These are phyloP conservation scores for Nannizzia gypsea DNA, from an alignment of 2,329 filamentous ascomycete species.

Conservation along the genomic window DNA sequence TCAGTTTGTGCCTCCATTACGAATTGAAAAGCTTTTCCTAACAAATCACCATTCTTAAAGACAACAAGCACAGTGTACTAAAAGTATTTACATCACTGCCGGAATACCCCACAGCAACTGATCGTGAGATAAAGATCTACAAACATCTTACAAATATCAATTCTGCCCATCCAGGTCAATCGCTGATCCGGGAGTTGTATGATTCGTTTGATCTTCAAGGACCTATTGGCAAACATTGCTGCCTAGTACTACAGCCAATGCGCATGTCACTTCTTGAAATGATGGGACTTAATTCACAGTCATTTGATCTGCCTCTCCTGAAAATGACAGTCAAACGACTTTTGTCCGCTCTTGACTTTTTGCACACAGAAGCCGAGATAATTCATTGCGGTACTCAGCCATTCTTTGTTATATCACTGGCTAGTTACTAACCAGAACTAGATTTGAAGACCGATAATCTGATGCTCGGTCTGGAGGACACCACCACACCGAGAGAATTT, in stretches of 20 bases:
- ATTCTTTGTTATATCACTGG: neutral
- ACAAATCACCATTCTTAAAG: neutral
- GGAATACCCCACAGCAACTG: neutral
- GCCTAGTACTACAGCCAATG: neutral
- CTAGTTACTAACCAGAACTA: conserved; percentile 8
- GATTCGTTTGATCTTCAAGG: neutral
- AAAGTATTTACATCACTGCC: neutral
- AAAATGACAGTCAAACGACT: conserved; percentile 16
- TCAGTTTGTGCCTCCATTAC: neutral
- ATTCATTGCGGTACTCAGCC: conserved; percentile 20
- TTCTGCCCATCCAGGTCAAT: neutral
- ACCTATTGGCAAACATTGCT: neutral
- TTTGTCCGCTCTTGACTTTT: conserved; percentile 20
- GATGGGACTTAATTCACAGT: conserved; percentile 3
- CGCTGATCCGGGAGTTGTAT: neutral
- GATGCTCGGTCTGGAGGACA: conserved; percentile 21
- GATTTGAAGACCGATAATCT: conserved; percentile 25
- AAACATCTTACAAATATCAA: neutral
- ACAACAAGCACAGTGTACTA: neutral
- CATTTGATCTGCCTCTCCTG: conserved; percentile 17
- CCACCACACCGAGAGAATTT: conserved; percentile 19
- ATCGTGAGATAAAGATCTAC: neutral
- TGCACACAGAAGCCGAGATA: conserved; percentile 20
- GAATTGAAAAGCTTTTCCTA: neutral
- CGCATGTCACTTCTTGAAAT: neutral